These are phyloP conservation scores for Nothophoma quercina DNA, from an alignment of 2,329 filamentous ascomycete genomes.

Conservation along the genomic window DNA sequence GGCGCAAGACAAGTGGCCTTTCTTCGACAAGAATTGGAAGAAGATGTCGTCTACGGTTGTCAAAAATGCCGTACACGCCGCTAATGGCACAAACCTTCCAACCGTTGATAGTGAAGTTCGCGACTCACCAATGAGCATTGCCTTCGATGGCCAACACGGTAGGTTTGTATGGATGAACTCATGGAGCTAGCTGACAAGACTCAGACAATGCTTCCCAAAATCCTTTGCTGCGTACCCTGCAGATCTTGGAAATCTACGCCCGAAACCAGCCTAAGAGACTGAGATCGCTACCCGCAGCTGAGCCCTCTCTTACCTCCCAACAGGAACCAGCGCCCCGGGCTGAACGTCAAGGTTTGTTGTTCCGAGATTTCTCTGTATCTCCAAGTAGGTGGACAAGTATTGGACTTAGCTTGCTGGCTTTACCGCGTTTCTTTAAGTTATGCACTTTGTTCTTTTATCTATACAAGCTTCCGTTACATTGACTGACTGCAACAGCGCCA, in stretches of 20 bases:
- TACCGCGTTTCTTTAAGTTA: too few species aligned
- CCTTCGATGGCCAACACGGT: constrained; percentile 6
- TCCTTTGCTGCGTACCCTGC: too few species aligned
- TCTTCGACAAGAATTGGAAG: constrained; percentile 35
- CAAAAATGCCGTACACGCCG: constrained; percentile 26
- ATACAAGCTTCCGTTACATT: too few species aligned
- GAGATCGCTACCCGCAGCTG: background rate
- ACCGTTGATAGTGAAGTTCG: constrained; percentile 1
- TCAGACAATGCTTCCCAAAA: background rate
- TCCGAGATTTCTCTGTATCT: constrained; percentile 5
- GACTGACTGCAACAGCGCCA: background rate
- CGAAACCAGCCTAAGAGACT: too few species aligned
- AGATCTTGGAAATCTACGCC: too few species aligned
- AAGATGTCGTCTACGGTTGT: constrained; percentile 29
- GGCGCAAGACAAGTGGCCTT: constrained; percentile 44
- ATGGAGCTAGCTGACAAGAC: background rate
- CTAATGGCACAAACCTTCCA: constrained; percentile 11
- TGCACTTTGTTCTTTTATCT: too few species aligned
- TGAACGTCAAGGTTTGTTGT: constrained; percentile 12
- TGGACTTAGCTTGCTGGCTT: background rate
- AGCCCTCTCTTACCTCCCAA: background rate
- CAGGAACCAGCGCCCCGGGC: background rate
- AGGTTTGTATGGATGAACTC: background rate
- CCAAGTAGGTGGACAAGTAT: background rate
- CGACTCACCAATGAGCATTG: constrained; percentile 8